These are phyloP conservation scores for Fusarium sublunatum DNA, from an alignment of 2,329 filamentous ascomycete genomes.

Conservation along the genomic window DNA sequence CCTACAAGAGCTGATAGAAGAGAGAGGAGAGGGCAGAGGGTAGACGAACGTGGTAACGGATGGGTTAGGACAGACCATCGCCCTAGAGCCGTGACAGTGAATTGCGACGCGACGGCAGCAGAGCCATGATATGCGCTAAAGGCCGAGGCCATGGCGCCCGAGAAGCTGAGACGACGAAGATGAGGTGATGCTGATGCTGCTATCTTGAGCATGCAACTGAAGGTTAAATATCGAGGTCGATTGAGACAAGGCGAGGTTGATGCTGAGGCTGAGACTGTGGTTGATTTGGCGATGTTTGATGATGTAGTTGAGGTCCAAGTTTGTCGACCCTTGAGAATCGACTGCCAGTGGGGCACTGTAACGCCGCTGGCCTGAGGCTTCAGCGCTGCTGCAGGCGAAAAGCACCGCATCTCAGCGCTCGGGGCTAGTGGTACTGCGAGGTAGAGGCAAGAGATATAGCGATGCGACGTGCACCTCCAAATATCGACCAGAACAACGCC, in stretches of 20 bases:
- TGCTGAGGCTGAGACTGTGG: slow-evolving; percentile 6
- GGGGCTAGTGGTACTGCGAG: too few species aligned
- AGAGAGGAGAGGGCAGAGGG: not conserved
- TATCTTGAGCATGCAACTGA: slow-evolving; percentile 40
- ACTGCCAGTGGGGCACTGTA: slow-evolving; percentile 27
- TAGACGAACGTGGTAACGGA: slow-evolving; percentile 72
- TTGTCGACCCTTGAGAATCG: slow-evolving; percentile 27
- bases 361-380: slow-evolving; percentile 38
- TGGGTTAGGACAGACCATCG: slow-evolving; percentile 85
- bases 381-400: slow-evolving; percentile 44
- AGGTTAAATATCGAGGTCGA: not conserved
- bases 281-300: slow-evolving; percentile 18
- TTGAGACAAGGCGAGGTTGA: slow-evolving; percentile 5
- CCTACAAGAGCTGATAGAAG: slow-evolving; percentile 20
- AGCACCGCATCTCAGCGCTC: slow-evolving; percentile 32
- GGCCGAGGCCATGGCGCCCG: slow-evolving; percentile 55
- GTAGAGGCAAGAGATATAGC: not conserved
- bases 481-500: not conserved
- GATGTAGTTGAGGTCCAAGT: slow-evolving; percentile 38
- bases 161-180: slow-evolving; percentile 39
- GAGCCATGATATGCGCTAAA: slow-evolving; percentile 53
- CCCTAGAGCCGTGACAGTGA: slow-evolving; percentile 79
- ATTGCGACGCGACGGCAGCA: slow-evolving; percentile 47
- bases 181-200: slow-evolving; percentile 25
- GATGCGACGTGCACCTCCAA: not conserved